Evolutionary conservation across 345 rosid species (phyloP).

Genomic region (Schrenkiella parvula): DNA sequence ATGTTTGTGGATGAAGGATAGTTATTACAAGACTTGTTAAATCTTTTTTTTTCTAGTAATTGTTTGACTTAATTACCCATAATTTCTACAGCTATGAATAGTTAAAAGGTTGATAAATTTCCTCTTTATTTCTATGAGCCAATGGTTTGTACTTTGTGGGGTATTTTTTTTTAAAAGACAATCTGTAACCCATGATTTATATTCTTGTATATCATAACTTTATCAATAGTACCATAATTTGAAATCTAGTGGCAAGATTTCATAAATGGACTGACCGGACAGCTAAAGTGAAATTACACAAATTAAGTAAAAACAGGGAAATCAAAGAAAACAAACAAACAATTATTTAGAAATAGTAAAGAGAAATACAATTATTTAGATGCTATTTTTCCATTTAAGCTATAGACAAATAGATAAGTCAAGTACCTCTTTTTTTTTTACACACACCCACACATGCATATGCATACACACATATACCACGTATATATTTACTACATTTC

Average conservation of each 20-base stretch:
- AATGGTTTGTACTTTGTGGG: slow-evolving; percentile 29
- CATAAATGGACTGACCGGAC: slow-evolving; percentile 34
- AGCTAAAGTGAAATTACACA: slow-evolving; percentile 39
- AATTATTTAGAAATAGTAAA: slow-evolving; percentile 18
- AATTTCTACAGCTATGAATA: slow-evolving; percentile 6
- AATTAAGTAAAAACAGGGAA: slow-evolving; percentile 32
- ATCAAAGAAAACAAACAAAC: slow-evolving; percentile 1
- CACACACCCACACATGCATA: not conserved
- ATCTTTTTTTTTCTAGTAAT: not conserved
- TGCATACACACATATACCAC: not conserved
- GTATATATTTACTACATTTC: slow-evolving; percentile 3
- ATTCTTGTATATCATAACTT: slow-evolving; percentile 30
- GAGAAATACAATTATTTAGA: slow-evolving; percentile 29
- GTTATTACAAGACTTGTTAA: not conserved
- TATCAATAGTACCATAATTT: slow-evolving; percentile 34
- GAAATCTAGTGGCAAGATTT: slow-evolving; percentile 32
- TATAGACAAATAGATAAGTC: slow-evolving; percentile 34
- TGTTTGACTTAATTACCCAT: not conserved
- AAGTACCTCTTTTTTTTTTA: slow-evolving; percentile 25
- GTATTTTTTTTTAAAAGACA: slow-evolving; percentile 3
- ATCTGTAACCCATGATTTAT: slow-evolving; percentile 28
- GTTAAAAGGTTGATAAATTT: not conserved
- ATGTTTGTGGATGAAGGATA: not conserved
- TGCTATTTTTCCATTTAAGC: slow-evolving; percentile 34
- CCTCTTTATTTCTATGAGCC: slow-evolving; percentile 6